Base-by-base conservation (phyloP, 1,284 basidiomycete species). In the Kwoniella shivajii region DNA sequence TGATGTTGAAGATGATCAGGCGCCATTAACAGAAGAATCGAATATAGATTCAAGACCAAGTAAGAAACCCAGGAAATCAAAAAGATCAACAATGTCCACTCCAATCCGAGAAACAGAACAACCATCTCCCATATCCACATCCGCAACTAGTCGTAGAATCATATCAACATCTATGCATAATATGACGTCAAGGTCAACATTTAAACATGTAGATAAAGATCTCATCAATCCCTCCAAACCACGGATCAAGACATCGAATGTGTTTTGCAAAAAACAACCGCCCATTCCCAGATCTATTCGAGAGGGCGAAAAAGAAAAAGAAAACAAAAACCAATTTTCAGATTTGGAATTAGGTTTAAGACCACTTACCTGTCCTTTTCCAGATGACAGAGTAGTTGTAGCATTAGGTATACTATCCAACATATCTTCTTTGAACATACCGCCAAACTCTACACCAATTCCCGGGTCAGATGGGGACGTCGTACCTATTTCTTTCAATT, bases 401-500 rank as follows among this genome's bases (percentile, higher is more conserved):
- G 42, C 57, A 9, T 26, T 59, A 13, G 57, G 53, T 14, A 47
- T 59, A 3, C n/a, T 53, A 11, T 11, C 43, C 3, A 51, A 47
- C 3, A n/a, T 43, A 18, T 27, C 45, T 47, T 20, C 30, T 24
- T 45, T 45, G n/a, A n/a, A n/a, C 27, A 11, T 26, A 31, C 37
- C 37, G 14, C 7, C n/a, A 39, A 39, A 6, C 6, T 13, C 38
- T 6, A 20, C 13, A 39, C 11, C n/a, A 39, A 39, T 11, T 6
- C 20, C 38, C 11, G 20, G 38, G 6, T 39, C 37, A 5, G 26
- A 29, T 9, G 9, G 14, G 30, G 29, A 37, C 20, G 22, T 26
- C 10, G 22, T 33, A 42, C 47, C 39, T n/a, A n/a, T n/a, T n/a
- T n/a, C n/a, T 7, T 59, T 59, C 30, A 20, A 5, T 2, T 30